Conservation (phyloP, 2,329 filamentous ascomycete species). For the Calycina marina region DNA sequence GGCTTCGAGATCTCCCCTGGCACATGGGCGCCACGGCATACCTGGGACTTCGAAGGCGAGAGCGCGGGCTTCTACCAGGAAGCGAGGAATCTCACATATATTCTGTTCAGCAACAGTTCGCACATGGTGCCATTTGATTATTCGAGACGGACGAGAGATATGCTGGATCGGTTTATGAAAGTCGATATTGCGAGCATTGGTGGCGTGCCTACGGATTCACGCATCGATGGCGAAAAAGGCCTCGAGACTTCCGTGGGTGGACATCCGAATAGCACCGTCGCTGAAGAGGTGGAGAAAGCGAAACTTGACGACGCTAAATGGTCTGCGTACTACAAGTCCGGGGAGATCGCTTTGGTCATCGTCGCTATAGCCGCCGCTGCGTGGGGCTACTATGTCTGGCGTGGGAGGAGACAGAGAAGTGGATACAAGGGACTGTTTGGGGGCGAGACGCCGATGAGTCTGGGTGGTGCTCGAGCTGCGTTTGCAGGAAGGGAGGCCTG, state of each 20-base stretch:
- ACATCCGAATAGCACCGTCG: conserved; percentile 51
- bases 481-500: conserved; percentile 31
- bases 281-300: conserved; percentile 45
- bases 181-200: conserved; percentile 86
- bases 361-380: conserved; percentile 46
- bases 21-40: conserved; percentile 77
- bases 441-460: conserved; percentile 17
- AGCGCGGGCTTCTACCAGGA: conserved; percentile 85
- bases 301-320: conserved; percentile 53
- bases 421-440: conserved; percentile 34
- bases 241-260: conserved; percentile 50
- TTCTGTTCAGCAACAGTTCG: conserved; percentile 86
- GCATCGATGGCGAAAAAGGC: conserved; percentile 56
- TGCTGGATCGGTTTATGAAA: conserved; percentile 92
- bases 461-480: conserved; percentile 17
- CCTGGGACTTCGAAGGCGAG: conserved; percentile 89
- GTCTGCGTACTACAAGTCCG: conserved; percentile 58
- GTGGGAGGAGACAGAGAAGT: conserved; percentile 38
- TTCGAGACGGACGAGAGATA: conserved; percentile 74
- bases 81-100: conserved; percentile 88
- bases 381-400: conserved; percentile 53
- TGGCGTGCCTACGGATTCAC: conserved; percentile 50
- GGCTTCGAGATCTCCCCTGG: conserved; percentile 82
- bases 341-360: conserved; percentile 53
- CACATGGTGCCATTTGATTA: conserved; percentile 98